Evolutionary conservation across 768 basidiomycete genomes (phyloP).

Genomic region (Austroboletus eburneus): DNA sequence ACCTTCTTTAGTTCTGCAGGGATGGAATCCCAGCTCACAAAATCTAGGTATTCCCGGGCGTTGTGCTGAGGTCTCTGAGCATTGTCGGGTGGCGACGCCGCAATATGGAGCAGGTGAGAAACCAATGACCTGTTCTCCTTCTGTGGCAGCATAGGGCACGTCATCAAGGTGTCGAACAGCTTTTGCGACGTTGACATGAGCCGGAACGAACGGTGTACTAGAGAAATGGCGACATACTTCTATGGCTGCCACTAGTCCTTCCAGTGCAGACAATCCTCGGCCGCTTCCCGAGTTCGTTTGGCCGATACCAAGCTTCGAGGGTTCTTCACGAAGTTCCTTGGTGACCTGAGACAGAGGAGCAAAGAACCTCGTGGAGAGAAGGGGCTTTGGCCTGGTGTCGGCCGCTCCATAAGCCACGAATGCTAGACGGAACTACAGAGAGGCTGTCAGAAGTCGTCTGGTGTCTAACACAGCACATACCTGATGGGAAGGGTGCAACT

Average conservation of each 20-base stretch:
- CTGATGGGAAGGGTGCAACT: constrained; percentile 37
- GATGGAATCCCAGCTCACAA: constrained; percentile 55
- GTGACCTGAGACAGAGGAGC: constrained; percentile 36
- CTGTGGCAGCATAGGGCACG: constrained; percentile 16
- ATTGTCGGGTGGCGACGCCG: constrained; percentile 52
- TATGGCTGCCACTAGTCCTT: constrained; percentile 64
- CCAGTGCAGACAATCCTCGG: constrained; percentile 62
- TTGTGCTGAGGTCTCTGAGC: constrained; percentile 56
- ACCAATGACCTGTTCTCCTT: constrained; percentile 28
- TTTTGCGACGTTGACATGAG: constrained; percentile 28
- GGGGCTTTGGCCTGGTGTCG: constrained; percentile 50
- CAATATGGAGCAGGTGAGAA: constrained; percentile 58
- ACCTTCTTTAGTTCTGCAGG: constrained; percentile 63
- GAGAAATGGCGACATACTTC: constrained; percentile 46
- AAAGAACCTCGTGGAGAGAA: constrained; percentile 59
- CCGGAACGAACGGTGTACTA: not conserved
- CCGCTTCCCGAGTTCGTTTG: constrained; percentile 44
- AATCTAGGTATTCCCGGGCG: constrained; percentile 41
- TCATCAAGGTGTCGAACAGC: constrained; percentile 38
- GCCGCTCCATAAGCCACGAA: constrained; percentile 62
- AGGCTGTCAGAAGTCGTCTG: not conserved
- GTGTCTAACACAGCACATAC: constrained; percentile 24
- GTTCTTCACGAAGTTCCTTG: constrained; percentile 44
- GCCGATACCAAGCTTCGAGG: constrained; percentile 53
- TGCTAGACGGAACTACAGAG: constrained; percentile 40